Conservation (phyloP, 1,139 yeast genomes). For the Candida sanyaensis region DNA sequence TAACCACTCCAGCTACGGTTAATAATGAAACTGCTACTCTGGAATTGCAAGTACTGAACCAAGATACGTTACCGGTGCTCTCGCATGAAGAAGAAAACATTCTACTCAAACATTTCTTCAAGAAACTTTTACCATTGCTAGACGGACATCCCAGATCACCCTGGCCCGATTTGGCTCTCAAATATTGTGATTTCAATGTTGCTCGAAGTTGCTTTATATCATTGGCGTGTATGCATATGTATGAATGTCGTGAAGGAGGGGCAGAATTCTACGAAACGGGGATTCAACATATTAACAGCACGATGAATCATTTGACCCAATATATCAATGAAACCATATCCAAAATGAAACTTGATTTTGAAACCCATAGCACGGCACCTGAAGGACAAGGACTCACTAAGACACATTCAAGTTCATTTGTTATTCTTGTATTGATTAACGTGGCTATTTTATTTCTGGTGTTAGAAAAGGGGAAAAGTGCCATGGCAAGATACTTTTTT, state of each 20-base stretch:
- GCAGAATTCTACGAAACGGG: constrained; percentile 51
- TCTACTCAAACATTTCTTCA: constrained; percentile 55
- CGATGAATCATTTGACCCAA: constrained; percentile 51
- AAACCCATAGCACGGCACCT: constrained; percentile 13
- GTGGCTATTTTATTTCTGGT: constrained; percentile 54
- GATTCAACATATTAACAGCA: constrained; percentile 50
- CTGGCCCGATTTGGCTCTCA: constrained; percentile 57
- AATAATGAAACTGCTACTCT: background rate
- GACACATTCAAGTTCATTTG: constrained; percentile 47
- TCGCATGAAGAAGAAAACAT: constrained; percentile 45
- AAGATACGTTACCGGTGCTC: background rate
- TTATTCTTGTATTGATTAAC: constrained; percentile 49
- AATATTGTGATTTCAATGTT: constrained; percentile 55
- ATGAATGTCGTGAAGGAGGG: constrained; percentile 51
- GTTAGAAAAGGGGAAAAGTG: constrained; percentile 53
- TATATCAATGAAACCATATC: constrained; percentile 22
- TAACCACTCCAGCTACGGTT: background rate
- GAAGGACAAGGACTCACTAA: constrained; percentile 27
- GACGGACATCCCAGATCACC: constrained; percentile 61
- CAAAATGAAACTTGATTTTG: constrained; percentile 2
- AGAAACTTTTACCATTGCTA: constrained; percentile 48
- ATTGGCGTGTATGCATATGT: constrained; percentile 53
- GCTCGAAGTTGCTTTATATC: constrained; percentile 58
- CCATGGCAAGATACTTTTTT: constrained; percentile 47
- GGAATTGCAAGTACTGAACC: background rate